A percentile compares a stretch with the other conserved stretches of the same genome.
These are phyloP conservation scores for Naganishia vishniacii DNA, from an alignment of 768 basidiomycete genomes.

Conservation along the genomic window DNA sequence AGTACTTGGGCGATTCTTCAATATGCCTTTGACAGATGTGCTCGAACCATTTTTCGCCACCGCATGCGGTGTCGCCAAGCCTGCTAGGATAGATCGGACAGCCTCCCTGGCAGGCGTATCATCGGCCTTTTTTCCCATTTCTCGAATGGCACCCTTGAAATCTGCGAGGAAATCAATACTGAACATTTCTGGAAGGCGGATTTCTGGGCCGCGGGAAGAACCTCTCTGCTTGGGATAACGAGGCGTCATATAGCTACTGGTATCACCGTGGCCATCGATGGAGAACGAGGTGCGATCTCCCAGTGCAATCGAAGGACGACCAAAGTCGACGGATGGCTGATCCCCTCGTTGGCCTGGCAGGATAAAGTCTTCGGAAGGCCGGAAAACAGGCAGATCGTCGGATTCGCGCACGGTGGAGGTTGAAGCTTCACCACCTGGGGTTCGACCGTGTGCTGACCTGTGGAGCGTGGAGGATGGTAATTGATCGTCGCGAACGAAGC, in stretches of 20 bases:
- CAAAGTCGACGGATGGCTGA: constrained; percentile 23
- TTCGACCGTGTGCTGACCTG: neutral
- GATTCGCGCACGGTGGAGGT: constrained; percentile 23
- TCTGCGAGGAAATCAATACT: constrained; percentile 17
- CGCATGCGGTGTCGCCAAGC: constrained; percentile 1
- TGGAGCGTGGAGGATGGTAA: neutral
- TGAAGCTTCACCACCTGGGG: constrained; percentile 7
- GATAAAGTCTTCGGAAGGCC: constrained; percentile 22
- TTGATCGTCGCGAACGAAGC: neutral
- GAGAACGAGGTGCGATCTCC: constrained; percentile 9
- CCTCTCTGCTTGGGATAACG: constrained; percentile 4
- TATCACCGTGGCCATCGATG: neutral
- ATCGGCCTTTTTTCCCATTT: constrained; percentile 10
- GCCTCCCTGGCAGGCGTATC: constrained; percentile 9
- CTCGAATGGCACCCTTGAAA: constrained; percentile 20
- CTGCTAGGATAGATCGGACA: neutral
- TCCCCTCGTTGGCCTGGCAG: constrained; percentile 16
- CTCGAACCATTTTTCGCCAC: neutral
- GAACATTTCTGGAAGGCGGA: constrained; percentile 9
- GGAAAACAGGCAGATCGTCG: constrained; percentile 27
- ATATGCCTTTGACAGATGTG: constrained; percentile 24
- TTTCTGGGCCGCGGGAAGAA: neutral
- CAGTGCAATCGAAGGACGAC: neutral
- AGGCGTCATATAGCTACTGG: neutral
- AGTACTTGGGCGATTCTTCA: constrained; percentile 22